Base-by-base conservation (phyloP, 2,329 filamentous ascomycete species). In the Ophiostoma himal-ulmi region DNA sequence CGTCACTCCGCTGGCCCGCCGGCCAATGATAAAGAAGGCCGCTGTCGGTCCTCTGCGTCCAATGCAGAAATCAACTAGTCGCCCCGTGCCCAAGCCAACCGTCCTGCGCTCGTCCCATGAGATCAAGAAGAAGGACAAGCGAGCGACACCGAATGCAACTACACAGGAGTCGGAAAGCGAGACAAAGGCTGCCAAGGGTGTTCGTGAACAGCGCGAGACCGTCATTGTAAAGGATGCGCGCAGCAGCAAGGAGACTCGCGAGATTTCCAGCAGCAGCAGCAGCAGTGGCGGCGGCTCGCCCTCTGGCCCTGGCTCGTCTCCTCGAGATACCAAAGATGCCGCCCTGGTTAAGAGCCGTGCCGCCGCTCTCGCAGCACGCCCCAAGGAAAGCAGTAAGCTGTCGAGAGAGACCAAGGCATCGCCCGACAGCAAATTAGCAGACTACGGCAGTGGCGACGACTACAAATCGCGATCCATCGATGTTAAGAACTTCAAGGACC, bases 361-460 rank as follows among this genome's bases (percentile, higher is more conserved):
- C 4, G 70, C 69, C 3, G 70, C 70, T 0, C 57, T 74, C 30
- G n/a, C 69, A 5, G 48, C 72, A 0, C 68, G 69, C 34, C 73
- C 72, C 11, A 67, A 62, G 34, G 72, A 73, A 11, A 52, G 68
- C 60, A 73, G 73, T 70, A 73, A 73, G 65, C 70, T 73, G 41
- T 68, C 68, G 20, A 69, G 72, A 36, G 73, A 72, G 68, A 71
- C 70, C 5, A 69, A 48, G 71, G 41, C 71, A 1, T 71, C 72
- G 36, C 71, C 72, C 14, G 73, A 74, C 20, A 14, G 6, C 30
- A 68, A 65, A 22, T 7, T 11, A 26, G 20, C 60, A 8, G 17
- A 52, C 22, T 41, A 68, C 52, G 26, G 20, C 6, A 64, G 37
- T 17, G 22, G n/a, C 5, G 64, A 70, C 41, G 39, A 68, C 39